phyloP scores from a whole-genome alignment of 163 green algal species.

The Scenedesmus sp. region DNA sequence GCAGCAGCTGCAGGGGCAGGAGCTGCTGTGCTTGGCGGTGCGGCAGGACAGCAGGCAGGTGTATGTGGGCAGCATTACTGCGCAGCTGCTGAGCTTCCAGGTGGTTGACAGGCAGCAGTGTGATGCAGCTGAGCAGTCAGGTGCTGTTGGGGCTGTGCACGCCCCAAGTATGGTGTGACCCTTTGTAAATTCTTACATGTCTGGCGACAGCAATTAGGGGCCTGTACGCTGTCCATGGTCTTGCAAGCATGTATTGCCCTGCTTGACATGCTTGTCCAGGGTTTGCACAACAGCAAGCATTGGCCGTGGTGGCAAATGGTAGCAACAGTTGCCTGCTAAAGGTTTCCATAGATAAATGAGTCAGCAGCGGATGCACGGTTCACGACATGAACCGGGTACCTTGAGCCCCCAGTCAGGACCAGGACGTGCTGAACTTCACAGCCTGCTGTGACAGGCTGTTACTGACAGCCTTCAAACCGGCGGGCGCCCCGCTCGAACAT shows the following conservation, averaged over 20 bases:
- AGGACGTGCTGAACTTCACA: no score
- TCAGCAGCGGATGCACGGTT: no score
- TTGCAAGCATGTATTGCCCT: not conserved
- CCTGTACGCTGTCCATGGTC: not conserved
- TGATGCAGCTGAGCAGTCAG: not conserved
- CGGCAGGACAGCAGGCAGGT: not conserved
- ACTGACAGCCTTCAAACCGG: not conserved
- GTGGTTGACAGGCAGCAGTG: not conserved
- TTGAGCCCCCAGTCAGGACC: not conserved
- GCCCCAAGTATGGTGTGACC: not conserved
- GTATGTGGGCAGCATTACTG: slow-evolving; percentile 25
- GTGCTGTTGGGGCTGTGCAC: not conserved
- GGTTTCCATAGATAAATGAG: no score
- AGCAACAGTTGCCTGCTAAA: not conserved
- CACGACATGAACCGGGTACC: no score
- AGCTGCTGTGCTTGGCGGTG: slow-evolving; percentile 20
- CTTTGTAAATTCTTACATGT: no score
- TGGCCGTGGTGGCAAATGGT: not conserved
- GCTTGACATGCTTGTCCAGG: not conserved
- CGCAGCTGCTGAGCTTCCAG: slow-evolving; percentile 15
- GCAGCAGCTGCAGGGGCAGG: not conserved
- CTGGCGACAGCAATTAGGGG: no score
- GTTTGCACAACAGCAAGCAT: not conserved
- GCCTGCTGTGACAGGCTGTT: not conserved
- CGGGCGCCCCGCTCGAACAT: no score